phyloP scores from a whole-genome alignment of 495 filamentous ascomycete genomes.

The Saxophila tyrrhenica region DNA sequence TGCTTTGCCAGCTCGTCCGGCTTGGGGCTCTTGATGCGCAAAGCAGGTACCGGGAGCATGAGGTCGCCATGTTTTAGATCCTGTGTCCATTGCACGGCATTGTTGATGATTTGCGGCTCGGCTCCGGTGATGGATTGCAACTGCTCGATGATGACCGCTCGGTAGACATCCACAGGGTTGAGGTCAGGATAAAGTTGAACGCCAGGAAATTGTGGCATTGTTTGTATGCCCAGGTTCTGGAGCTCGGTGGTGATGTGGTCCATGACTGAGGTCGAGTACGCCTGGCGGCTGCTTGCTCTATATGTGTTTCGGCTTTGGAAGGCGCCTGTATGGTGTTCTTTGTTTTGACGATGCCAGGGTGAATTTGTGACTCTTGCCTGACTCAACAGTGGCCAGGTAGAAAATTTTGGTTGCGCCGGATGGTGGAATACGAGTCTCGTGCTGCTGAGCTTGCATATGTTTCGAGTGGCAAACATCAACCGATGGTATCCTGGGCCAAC shows the following conservation, averaged over 20 bases:
- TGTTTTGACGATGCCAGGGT: too few relatives aligned
- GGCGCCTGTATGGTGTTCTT: too few relatives aligned
- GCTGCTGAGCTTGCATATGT: not conserved
- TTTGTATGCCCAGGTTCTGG: slow-evolving; percentile 18
- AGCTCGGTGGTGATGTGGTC: slow-evolving; percentile 18
- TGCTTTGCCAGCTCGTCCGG: slow-evolving; percentile 60
- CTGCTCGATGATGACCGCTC: slow-evolving; percentile 65
- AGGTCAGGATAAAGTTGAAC: slow-evolving; percentile 43
- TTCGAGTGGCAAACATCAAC: not conserved
- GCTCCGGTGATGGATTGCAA: slow-evolving; percentile 63
- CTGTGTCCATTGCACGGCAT: slow-evolving; percentile 67
- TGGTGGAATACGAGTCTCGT: not conserved
- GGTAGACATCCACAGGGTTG: slow-evolving; percentile 84
- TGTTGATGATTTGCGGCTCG: slow-evolving; percentile 63
- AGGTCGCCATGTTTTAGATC: slow-evolving; percentile 85
- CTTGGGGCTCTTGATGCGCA: slow-evolving; percentile 74
- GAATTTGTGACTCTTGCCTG: not conserved
- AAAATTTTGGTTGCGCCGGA: not conserved
- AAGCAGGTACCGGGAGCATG: slow-evolving; percentile 62
- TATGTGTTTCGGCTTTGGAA: too few relatives aligned
- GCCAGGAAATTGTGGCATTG: slow-evolving; percentile 11
- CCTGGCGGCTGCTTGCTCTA: too few relatives aligned
- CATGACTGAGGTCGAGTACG: not conserved
- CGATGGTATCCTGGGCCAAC: too few relatives aligned
- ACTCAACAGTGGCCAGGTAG: not conserved